Base-by-base conservation (phyloP, 2,329 filamentous ascomycete species). In the Ambrosiella cleistominuta region DNA sequence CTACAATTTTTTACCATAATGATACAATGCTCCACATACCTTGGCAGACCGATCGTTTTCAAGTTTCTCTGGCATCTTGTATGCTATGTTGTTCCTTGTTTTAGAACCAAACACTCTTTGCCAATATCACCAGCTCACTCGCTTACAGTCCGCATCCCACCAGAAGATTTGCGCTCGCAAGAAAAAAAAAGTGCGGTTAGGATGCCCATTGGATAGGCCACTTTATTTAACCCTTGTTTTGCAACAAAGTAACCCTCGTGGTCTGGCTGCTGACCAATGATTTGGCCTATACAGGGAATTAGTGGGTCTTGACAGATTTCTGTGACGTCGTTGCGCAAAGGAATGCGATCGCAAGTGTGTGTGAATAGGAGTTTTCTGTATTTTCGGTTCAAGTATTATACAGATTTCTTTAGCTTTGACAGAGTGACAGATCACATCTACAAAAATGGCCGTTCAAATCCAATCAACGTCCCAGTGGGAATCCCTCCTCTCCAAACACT, bases 381-480 rank as follows among this genome's bases (percentile, higher is more conserved):
- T 27, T 3, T 27, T 27, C 27, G 27, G 27, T 5, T 27, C 27
- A 27, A 27, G 27, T 27, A 27, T 27, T 27, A 27, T 27, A 27
- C 27, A 27, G 27, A 3, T 27, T 27, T 27, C 27, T 27, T 27
- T 27, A 27, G 27, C 27, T 27, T 27, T 27, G 27, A 27, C 3
- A 27, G 27, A 27, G 27, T 27, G 27, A 5, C 27, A 27, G 27
- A 27, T 27, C 27, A 27, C 27, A 27, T 51, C 19, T 12, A 19
- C 40, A 75, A 40, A 17, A n/a, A 60, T 79, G 76, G 71, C 69
- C 50, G 70, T 80, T 53, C 74, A 72, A 60, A 83, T 91, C 64
- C 73, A 73, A 61, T 90, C 86, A 1, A 70, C 77, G 12, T 73
- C 75, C 64, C 81, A 94, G 70, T 93, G 90, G 75, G 79, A 79